Percentiles rank a stretch among this genome's conserved stretches.
These are phyloP conservation scores for Colletotrichum spinosum DNA, from an alignment of 2,329 filamentous ascomycete genomes.

Conservation along the genomic window DNA sequence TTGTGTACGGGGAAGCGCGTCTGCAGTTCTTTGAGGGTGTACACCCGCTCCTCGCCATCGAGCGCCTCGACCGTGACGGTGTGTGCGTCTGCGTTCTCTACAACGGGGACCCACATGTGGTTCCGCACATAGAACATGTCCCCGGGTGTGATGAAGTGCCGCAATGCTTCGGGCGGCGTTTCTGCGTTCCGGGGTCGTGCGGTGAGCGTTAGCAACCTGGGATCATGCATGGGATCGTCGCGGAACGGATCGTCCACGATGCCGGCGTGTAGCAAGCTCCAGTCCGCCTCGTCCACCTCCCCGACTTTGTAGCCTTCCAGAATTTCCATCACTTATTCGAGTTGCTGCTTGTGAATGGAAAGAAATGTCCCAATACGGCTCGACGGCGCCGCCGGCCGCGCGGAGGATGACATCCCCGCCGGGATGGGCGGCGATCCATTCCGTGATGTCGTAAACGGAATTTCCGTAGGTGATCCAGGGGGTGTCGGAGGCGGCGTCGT, in stretches of 20 bases:
- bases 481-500: conserved; percentile 50
- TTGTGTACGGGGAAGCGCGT: conserved; percentile 54
- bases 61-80: conserved; percentile 55
- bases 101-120: conserved; percentile 59
- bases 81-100: conserved; percentile 48
- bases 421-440: conserved; percentile 61
- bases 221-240: conserved; percentile 56
- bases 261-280: conserved; percentile 45
- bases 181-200: conserved; percentile 63
- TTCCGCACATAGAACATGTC: conserved; percentile 60
- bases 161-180: conserved; percentile 54
- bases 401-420: conserved; percentile 63
- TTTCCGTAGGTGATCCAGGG: conserved; percentile 60
- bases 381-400: conserved; percentile 60
- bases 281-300: conserved; percentile 49
- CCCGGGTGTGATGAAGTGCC: conserved; percentile 56
- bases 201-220: conserved; percentile 52
- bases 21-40: conserved; percentile 56
- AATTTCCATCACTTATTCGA: conserved; percentile 56
- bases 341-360: conserved; percentile 61
- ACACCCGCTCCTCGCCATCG: conserved; percentile 53
- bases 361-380: conserved; percentile 65
- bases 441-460: conserved; percentile 64
- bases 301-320: conserved; percentile 61
- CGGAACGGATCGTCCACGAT: conserved; percentile 59